Base-by-base conservation (phyloP, 2,329 filamentous ascomycete genomes). In the Xylaria sp. region DNA sequence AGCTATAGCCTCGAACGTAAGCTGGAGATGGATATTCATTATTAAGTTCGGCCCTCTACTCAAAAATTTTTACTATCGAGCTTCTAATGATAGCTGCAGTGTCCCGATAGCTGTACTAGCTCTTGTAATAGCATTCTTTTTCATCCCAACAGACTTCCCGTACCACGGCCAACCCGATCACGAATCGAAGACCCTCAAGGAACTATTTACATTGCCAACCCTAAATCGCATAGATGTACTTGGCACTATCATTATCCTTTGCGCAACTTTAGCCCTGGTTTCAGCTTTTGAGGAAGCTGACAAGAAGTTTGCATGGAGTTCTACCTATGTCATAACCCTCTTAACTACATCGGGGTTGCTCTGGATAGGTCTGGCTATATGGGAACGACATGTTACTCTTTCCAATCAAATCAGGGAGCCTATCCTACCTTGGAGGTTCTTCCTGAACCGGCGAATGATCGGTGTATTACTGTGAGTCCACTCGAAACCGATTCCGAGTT, bases 1-100 rank as follows among this genome's bases (percentile, higher is more conserved):
- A 6, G 73, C 69, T 1, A 75, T 76, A 61, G 39, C 63, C 12
- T 58, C 69, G 0, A 31, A 65, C 20, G 71, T 67, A 10, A 72
- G 44, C 2, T 76, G 74, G 74, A 73, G 74, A 66, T 76, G 74
- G 74, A 74, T 76, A 15, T 76, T 76, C 52, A 69, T 74, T 37
- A 72, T 76, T 39, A 75, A 76, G 74, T 75, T 41, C 6, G 54
- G 12, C 56, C 28, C 12, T n/a, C n/a, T 8, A 13, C 15, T 28
- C 12, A 34, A 7, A 1, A 13, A 20, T n/a, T 8, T 25, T 4
- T 28, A 39, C 13, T 18, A 5, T 18, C 15, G 9, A 12, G 4
- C 1, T 25, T 52, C 58, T 63, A 51, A 63, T 12, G n/a, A 5
- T 6, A 18, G 8, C 20, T 28, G 5, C 12, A 69, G 64, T 5